Percentiles rank a stretch among this genome's conserved stretches.
Conservation (phyloP, 192 early-diverging fungal species). For the Mortierella claussenii region DNA sequence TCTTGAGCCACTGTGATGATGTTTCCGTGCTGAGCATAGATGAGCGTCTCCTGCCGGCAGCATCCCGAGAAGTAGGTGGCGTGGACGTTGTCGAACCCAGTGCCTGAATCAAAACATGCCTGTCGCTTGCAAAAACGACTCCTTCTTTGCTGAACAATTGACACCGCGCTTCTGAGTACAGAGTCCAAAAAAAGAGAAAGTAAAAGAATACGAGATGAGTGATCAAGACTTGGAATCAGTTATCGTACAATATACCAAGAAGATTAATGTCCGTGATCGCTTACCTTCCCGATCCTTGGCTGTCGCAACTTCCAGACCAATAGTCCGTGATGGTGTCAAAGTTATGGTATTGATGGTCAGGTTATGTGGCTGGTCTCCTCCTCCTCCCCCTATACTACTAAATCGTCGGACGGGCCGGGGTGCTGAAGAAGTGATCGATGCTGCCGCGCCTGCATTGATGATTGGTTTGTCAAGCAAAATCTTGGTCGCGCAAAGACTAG, state of each 20-base stretch:
- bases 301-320: constrained; percentile 24
- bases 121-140: constrained; percentile 19
- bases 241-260: too few relatives aligned
- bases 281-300: background rate
- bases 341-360: constrained; percentile 24
- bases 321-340: constrained; percentile 8
- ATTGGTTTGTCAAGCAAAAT: constrained; percentile 31
- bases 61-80: constrained; percentile 17
- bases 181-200: background rate
- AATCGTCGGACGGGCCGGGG: constrained; percentile 3
- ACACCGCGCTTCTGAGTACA: background rate
- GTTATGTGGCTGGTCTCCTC: too few relatives aligned
- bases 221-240: too few relatives aligned
- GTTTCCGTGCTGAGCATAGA: constrained; percentile 6
- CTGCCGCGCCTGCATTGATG: background rate
- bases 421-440: background rate
- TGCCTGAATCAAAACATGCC: constrained; percentile 18
- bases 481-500: constrained; percentile 22
- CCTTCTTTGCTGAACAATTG: constrained; percentile 22
- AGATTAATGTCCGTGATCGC: background rate
- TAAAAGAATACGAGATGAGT: background rate
- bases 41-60: background rate
- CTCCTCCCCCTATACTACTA: background rate
- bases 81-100: constrained; percentile 10
- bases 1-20: constrained; percentile 6